Base-by-base conservation (phyloP, 2,329 filamentous ascomycete species). In the Epichloe sibirici region DNA sequence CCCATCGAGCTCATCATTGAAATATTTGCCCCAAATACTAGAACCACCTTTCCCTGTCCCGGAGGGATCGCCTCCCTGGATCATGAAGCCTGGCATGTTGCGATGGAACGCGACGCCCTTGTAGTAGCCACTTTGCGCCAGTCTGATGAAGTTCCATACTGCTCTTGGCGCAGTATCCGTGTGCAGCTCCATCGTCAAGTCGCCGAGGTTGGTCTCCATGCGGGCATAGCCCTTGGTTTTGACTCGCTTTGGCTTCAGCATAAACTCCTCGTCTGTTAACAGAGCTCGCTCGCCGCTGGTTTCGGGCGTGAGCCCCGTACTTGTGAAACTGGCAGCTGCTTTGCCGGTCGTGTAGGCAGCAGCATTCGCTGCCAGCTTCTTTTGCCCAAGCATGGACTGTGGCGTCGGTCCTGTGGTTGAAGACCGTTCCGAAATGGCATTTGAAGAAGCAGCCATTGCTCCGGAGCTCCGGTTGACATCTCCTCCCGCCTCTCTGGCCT, bases 21-120 rank as follows among this genome's bases (percentile, higher is more conserved):
- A 98, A 56, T 90, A 88, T 69, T 94, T 95, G 54, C 88, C 88
- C 93, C 93, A 98, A 55, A 95, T 83, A 62, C 87, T 94, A 48
- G 82, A 74, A 0, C 93, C 93, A n/a, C 93, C 93, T 55, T 88
- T 80, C 1, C 93, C 93, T 0, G 90, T 95, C 1, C 91, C 91
- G 0, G 89, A 88, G 0, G 93, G 93, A 65, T 98, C 93, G 39
- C 93, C 93, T 44, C 91, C 91, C 67, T 98, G 93, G 40, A 98
- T 88, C 93, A 98, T 98, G 66, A 98, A 98, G 61, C 87, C 88
- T 53, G 84, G 84, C 61, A 98, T 96, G 66, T 94, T 96, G 57
- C 93, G 83, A 68, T 98, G 93, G 65, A 98, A 98, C 12, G 78
- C 69, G 2, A 95, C 84, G 57, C 80, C 81, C 49, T 81, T 82